Percentiles rank a stretch among this genome's conserved stretches.
These are phyloP conservation scores for Epicoccum nigrum DNA, from an alignment of 2,329 filamentous ascomycete genomes.

Conservation along the genomic window DNA sequence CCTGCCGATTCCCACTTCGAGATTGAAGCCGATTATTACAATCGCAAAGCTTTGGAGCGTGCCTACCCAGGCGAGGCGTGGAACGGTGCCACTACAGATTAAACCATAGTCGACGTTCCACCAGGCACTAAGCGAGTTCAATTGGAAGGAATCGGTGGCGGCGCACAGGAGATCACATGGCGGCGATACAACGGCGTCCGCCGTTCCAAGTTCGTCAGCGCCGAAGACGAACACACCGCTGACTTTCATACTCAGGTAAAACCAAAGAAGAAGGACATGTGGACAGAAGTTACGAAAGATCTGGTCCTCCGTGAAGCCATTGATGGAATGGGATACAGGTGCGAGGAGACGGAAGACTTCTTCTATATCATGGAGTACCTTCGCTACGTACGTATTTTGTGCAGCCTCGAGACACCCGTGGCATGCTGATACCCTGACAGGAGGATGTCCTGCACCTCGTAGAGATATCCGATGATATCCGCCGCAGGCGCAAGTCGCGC, in stretches of 20 bases:
- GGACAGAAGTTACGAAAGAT: conserved; percentile 97
- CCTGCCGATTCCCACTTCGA: conserved; percentile 55
- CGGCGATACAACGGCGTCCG: conserved; percentile 79
- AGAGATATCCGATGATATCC: conserved; percentile 81
- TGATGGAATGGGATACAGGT: conserved; percentile 82
- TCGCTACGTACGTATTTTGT: conserved; percentile 71
- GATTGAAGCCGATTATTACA: conserved; percentile 65
- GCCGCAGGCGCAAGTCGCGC: conserved; percentile 65
- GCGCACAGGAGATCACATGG: conserved; percentile 78
- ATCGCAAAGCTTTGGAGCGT: conserved; percentile 71
- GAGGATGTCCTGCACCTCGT: conserved; percentile 87
- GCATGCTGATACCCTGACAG: conserved; percentile 54
- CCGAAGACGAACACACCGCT: conserved; percentile 60
- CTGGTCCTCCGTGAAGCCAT: conserved; percentile 87
- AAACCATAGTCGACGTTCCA: conserved; percentile 83
- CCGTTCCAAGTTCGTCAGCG: conserved; percentile 74
- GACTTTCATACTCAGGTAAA: conserved; percentile 51
- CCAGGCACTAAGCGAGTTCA: conserved; percentile 81
- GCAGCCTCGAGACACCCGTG: too few relatives aligned
- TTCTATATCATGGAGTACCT: conserved; percentile 95
- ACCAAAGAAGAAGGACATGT: conserved; percentile 65
- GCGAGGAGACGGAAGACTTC: conserved; percentile 85
- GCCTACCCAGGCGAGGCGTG: conserved; percentile 75
- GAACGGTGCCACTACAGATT: conserved; percentile 75
- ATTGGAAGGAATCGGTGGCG: conserved; percentile 79